These are phyloP conservation scores for Pestalotiopsis sp. DNA, from an alignment of 2,329 filamentous ascomycete genomes.

Conservation along the genomic window DNA sequence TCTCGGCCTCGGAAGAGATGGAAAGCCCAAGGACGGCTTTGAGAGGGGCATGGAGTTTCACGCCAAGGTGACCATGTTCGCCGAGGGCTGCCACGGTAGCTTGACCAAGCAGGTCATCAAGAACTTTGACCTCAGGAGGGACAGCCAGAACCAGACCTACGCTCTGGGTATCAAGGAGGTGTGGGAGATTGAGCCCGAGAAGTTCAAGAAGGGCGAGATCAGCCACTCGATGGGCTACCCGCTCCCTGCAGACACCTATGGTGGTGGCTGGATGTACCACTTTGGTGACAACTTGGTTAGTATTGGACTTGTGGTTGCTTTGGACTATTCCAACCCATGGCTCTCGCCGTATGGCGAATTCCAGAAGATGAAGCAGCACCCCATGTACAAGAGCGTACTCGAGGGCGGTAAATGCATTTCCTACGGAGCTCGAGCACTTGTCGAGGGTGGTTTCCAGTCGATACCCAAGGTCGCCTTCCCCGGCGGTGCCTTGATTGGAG, in stretches of 20 bases:
- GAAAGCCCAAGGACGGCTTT: slow-evolving; percentile 85
- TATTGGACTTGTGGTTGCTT: slow-evolving; percentile 85
- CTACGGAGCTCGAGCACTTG: slow-evolving; percentile 87
- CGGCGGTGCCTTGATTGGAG: slow-evolving; percentile 91
- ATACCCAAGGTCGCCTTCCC: slow-evolving; percentile 97
- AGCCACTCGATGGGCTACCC: slow-evolving; percentile 94
- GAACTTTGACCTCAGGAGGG: slow-evolving; percentile 86
- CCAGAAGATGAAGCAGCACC: slow-evolving; percentile 97
- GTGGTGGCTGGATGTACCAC: slow-evolving; percentile 99
- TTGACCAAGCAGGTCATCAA: slow-evolving; percentile 93
- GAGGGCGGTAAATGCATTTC: slow-evolving; percentile 97
- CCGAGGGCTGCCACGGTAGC: slow-evolving; percentile 93
- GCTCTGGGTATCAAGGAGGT: slow-evolving; percentile 94
- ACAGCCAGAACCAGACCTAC: slow-evolving; percentile 94
- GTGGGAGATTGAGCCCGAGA: slow-evolving; percentile 93
- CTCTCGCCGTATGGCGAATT: slow-evolving; percentile 94
- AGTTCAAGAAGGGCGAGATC: slow-evolving; percentile 85
- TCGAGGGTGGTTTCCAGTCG: slow-evolving; percentile 95
- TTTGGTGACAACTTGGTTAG: slow-evolving; percentile 97
- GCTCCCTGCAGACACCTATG: slow-evolving; percentile 84
- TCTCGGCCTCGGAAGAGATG: slow-evolving; percentile 78
- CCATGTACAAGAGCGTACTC: slow-evolving; percentile 82
- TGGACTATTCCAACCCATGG: slow-evolving; percentile 98
- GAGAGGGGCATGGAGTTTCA: slow-evolving; percentile 99
- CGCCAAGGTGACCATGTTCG: slow-evolving; percentile 86